phyloP scores from a whole-genome alignment of 768 basidiomycete species.

The Calocera viscosa region DNA sequence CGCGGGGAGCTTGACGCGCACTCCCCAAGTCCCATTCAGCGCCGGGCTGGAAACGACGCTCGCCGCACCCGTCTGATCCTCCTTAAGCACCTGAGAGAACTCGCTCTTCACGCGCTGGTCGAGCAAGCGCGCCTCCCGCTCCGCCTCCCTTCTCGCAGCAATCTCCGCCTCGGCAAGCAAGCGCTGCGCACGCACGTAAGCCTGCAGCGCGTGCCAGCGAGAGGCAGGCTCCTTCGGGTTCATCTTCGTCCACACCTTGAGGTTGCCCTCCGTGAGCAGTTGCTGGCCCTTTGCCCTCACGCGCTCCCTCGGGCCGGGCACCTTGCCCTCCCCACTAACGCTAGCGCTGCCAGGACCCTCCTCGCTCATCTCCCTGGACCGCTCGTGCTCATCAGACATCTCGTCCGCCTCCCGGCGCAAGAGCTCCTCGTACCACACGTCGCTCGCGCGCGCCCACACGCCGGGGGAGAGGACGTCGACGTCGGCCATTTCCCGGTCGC shows the following conservation, averaged over 20 bases:
- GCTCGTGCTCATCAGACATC: neutral
- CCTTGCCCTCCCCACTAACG: constrained; percentile 21
- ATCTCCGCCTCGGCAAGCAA: constrained; percentile 72
- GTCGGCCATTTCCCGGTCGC: constrained; percentile 95
- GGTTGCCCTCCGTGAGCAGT: constrained; percentile 62
- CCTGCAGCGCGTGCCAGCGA: constrained; percentile 65
- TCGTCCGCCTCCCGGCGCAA: constrained; percentile 60
- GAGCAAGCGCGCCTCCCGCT: constrained; percentile 62
- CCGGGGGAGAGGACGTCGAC: constrained; percentile 78
- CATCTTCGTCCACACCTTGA: constrained; percentile 67
- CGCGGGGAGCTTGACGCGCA: neutral
- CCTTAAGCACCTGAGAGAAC: constrained; percentile 46
- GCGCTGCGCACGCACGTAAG: constrained; percentile 72
- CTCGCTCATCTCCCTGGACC: constrained; percentile 11
- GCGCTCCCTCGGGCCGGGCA: constrained; percentile 22
- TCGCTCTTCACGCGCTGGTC: constrained; percentile 70
- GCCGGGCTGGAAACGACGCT: neutral
- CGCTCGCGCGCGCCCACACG: constrained; percentile 85
- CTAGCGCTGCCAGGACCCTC: neutral
- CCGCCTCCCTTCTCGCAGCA: constrained; percentile 59
- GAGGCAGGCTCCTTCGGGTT: constrained; percentile 83
- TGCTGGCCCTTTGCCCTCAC: constrained; percentile 47
- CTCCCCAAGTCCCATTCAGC: neutral
- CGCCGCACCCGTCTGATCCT: neutral
- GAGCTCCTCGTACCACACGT: constrained; percentile 67